These are phyloP conservation scores for Neonectria ditissima DNA, from an alignment of 2,329 filamentous ascomycete genomes.

Conservation along the genomic window DNA sequence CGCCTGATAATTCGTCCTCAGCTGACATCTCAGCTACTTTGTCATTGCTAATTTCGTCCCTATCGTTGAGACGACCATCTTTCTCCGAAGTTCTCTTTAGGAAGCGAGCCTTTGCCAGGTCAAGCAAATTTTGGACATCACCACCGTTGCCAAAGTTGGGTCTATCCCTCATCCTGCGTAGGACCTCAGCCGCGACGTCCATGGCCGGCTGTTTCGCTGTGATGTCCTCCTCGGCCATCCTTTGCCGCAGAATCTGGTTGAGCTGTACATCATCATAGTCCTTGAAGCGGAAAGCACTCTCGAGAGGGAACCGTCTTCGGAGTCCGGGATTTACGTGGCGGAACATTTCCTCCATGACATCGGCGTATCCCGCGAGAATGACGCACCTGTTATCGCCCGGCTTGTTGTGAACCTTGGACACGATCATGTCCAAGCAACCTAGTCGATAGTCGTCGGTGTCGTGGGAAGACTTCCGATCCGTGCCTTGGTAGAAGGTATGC, in stretches of 20 bases:
- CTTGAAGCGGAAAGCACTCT: conserved; percentile 73
- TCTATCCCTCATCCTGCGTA: conserved; percentile 70
- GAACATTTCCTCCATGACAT: conserved; percentile 78
- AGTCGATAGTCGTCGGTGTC: not conserved
- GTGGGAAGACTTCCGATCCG: conserved; percentile 61
- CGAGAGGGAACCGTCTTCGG: conserved; percentile 69
- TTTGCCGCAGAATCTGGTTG: conserved; percentile 69
- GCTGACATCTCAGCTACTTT: not conserved
- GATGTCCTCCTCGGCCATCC: conserved; percentile 57
- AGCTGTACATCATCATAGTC: conserved; percentile 74
- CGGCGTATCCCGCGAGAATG: conserved; percentile 76
- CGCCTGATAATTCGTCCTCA: not conserved
- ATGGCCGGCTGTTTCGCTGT: conserved; percentile 63
- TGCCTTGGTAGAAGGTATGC: conserved; percentile 63
- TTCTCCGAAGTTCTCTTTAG: not conserved
- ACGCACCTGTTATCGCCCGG: conserved; percentile 80
- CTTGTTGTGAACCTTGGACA: conserved; percentile 77
- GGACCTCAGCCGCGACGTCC: conserved; percentile 67
- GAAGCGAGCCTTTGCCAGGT: conserved; percentile 53
- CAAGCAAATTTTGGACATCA: conserved; percentile 75
- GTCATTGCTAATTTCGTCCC: not conserved
- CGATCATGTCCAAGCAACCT: conserved; percentile 70
- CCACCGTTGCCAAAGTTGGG: conserved; percentile 82
- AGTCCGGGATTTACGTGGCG: conserved; percentile 80
- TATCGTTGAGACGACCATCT: not conserved